Conservation (phyloP, 495 filamentous ascomycete genomes). For the Tuber melanosporum region DNA sequence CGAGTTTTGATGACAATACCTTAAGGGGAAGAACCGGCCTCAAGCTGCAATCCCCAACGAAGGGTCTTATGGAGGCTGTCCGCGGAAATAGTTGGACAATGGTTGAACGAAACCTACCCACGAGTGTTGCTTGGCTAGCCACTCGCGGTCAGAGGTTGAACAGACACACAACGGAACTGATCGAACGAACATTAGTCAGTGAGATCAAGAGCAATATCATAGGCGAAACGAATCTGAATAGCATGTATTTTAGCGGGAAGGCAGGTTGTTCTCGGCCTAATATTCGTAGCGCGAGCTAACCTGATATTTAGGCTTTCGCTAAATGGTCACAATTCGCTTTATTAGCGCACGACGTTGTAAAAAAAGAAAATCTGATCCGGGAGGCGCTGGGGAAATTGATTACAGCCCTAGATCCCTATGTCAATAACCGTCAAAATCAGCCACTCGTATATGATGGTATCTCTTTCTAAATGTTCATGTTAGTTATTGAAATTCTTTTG, state of each 20-base stretch:
- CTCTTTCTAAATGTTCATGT: neutral
- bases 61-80: slow-evolving; percentile 70
- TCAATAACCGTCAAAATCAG: slow-evolving; percentile 66
- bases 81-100: slow-evolving; percentile 73
- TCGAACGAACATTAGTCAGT: slow-evolving; percentile 48
- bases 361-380: slow-evolving; percentile 54
- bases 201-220: slow-evolving; percentile 70
- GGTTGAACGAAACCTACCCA: slow-evolving; percentile 64
- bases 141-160: slow-evolving; percentile 47
- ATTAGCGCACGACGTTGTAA: slow-evolving; percentile 59
- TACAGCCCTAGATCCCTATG: slow-evolving; percentile 66
- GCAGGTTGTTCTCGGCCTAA: slow-evolving; percentile 38
- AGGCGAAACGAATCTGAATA: slow-evolving; percentile 66
- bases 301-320: slow-evolving; percentile 56
- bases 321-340: slow-evolving; percentile 76
- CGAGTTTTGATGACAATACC: slow-evolving; percentile 62
- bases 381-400: slow-evolving; percentile 63
- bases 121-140: slow-evolving; percentile 55
- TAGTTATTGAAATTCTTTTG: slow-evolving; percentile 54
- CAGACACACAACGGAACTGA: slow-evolving; percentile 47
- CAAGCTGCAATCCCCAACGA: slow-evolving; percentile 73
- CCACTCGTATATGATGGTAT: slow-evolving; percentile 71
- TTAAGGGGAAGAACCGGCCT: slow-evolving; percentile 51
- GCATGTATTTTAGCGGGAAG: slow-evolving; percentile 95
- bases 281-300: slow-evolving; percentile 29